phyloP scores from a whole-genome alignment of 441 rosid genomes.

The Adansonia rubrostipa region DNA sequence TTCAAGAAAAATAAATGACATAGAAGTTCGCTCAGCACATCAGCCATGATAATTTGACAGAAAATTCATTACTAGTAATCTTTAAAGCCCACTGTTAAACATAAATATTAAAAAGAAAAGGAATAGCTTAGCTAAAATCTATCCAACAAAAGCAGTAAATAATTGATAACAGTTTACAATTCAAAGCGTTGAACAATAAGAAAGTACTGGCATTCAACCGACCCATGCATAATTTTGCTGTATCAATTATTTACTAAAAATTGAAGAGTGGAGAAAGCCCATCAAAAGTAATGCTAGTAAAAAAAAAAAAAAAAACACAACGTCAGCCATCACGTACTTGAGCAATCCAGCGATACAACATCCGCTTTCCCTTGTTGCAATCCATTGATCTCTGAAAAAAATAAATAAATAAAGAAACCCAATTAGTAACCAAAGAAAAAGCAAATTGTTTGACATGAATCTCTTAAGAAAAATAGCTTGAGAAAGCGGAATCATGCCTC shows the following conservation, averaged over 20 bases:
- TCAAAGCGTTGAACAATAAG: background rate
- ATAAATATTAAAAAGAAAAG: background rate
- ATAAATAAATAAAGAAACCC: constrained; percentile 1
- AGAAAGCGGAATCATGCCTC: background rate
- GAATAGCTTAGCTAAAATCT: background rate
- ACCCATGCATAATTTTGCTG: background rate
- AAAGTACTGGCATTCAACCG: background rate
- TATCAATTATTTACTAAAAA: constrained; percentile 1
- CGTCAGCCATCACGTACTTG: constrained; percentile 38
- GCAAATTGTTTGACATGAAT: background rate
- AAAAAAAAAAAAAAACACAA: background rate
- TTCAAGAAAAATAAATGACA: constrained; percentile 11
- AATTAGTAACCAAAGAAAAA: background rate
- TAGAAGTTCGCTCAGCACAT: constrained; percentile 6
- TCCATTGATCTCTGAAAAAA: constrained; percentile 42
- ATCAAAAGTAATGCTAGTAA: background rate
- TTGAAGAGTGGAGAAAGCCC: background rate
- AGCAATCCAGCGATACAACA: constrained; percentile 31
- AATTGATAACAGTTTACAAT: background rate
- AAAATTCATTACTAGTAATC: background rate
- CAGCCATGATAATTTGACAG: constrained; percentile 8
- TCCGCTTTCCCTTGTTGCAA: constrained; percentile 33
- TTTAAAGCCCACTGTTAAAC: background rate
- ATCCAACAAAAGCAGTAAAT: constrained; percentile 7
- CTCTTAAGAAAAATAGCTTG: background rate